Conservation (phyloP, 202 grass and related monocot species). For the Alloteropsis angusta region DNA sequence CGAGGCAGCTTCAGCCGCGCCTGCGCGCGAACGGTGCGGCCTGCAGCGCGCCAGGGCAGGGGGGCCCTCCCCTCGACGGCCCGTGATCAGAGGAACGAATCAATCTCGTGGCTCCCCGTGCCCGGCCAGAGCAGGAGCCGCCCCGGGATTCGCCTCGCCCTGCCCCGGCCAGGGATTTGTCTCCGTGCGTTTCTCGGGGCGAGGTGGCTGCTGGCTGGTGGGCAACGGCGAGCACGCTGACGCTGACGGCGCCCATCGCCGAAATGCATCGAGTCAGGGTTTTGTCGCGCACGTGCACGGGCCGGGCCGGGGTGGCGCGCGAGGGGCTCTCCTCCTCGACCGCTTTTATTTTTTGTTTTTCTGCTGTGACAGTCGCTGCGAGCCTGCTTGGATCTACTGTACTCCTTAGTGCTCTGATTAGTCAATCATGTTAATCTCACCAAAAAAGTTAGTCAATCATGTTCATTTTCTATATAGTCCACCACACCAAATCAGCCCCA, state of each 20-base stretch:
- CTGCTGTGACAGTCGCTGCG: background rate
- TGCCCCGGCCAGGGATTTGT: background rate
- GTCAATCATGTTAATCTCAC: background rate
- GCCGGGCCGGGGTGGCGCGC: background rate
- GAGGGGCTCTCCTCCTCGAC: background rate
- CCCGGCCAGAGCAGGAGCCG: background rate
- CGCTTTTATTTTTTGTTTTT: background rate
- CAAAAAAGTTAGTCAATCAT: background rate
- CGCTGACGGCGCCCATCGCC: background rate
- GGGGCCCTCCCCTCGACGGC: background rate
- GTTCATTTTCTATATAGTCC: background rate
- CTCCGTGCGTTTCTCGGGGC: background rate
- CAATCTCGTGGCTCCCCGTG: constrained; percentile 7
- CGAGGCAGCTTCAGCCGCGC: background rate
- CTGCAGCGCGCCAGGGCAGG: no score
- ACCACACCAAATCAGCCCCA: background rate
- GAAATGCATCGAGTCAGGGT: background rate
- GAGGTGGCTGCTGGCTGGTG: background rate
- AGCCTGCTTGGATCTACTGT: no score
- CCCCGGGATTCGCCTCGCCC: background rate
- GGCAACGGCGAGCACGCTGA: background rate
- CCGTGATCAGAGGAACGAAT: constrained; percentile 14
- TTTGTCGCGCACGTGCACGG: background rate
- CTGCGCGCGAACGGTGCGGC: background rate
- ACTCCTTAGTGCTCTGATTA: background rate